These are phyloP conservation scores for Fonsecaea pedrosoi DNA, from an alignment of 2,329 filamentous ascomycete species.

Conservation along the genomic window DNA sequence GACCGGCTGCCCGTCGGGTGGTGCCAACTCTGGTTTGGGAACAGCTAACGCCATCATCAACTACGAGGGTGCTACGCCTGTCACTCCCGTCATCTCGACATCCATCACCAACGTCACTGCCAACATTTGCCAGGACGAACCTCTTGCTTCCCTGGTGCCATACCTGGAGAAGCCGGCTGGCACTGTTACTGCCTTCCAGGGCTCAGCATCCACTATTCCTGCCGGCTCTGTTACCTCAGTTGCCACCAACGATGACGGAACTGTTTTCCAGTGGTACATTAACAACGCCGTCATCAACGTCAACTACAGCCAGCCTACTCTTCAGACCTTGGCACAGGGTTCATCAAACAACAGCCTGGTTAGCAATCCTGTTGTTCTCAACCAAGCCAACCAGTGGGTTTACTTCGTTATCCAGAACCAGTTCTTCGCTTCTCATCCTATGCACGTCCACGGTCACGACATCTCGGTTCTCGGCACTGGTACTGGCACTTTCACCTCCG, in stretches of 20 bases:
- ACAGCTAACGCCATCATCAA: slow-evolving; percentile 40
- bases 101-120: slow-evolving; percentile 34
- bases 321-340: slow-evolving; percentile 33
- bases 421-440: slow-evolving; percentile 59
- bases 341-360: slow-evolving; percentile 26
- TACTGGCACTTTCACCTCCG: slow-evolving; percentile 49
- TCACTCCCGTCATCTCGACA: slow-evolving; percentile 25
- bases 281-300: slow-evolving; percentile 46
- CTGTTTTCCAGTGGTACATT: slow-evolving; percentile 46
- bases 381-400: slow-evolving; percentile 34
- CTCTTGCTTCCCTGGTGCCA: slow-evolving; percentile 41
- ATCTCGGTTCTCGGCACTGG: slow-evolving; percentile 67
- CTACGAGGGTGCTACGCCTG: slow-evolving; percentile 40
- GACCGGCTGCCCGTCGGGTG: slow-evolving; percentile 35
- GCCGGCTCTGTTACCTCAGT: slow-evolving; percentile 36
- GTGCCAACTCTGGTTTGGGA: slow-evolving; percentile 36
- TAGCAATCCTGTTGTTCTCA: slow-evolving; percentile 35
- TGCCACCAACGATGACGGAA: slow-evolving; percentile 37
- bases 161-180: slow-evolving; percentile 38
- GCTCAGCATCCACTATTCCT: slow-evolving; percentile 37
- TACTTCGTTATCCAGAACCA: slow-evolving; percentile 41
- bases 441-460: slow-evolving; percentile 76
- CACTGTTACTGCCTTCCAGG: slow-evolving; percentile 40
- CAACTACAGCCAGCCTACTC: slow-evolving; percentile 44
- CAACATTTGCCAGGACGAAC: slow-evolving; percentile 42